Evolutionary conservation across 495 filamentous ascomycete genomes (phyloP), one percentile per base, ranked within the genome.

Genomic region (Chaetomidium leptoderma): DNA sequence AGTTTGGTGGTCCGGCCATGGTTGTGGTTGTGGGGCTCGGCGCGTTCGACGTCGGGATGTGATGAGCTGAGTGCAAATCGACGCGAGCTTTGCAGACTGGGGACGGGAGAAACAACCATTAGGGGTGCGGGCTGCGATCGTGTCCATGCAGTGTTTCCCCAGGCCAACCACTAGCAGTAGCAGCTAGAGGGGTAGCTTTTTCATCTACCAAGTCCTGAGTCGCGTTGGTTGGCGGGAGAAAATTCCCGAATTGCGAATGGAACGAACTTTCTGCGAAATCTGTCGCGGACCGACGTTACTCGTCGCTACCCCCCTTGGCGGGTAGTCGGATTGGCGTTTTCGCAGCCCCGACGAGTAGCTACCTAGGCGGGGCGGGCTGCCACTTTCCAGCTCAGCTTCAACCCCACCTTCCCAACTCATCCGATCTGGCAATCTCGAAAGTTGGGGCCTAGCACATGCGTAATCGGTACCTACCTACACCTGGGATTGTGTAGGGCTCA

Each of bases 361-460:
- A 29, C 14, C n/a, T n/a, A 16, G 14, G 27, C 27, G 17, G 14
- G n/a, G 26, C n/a, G 26, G 16, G 26, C 3, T 19, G 7, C 11
- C 45, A 3, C 32, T 9, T 16, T 24, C 32, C 33, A 29, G 35
- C 37, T 27, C 21, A n/a, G 19, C 13, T 42, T 53, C 35, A 27
- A 13, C 50, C 50, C 50, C 50, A 42, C 50, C 50, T 53, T 53
- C 50, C 50, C 21, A 40, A 40, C 50, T 17, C 7, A 47, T 30
- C 24, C 26, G n/a, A 27, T 30, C 44, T 27, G 4, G 9, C 44
- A 27, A 17, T 8, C 26, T 29, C 24, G 4, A 44, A 19, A 44
- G 40, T 13, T 23, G 40, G 40, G 10, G 14, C 3, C 35, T 36
- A 11, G 35, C 35, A 36, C 35, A 36, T 36, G 14, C 35, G n/a